Evolutionary conservation across 2,329 filamentous ascomycete species (phyloP), one percentile per base, ranked within the genome.

Genomic region (Pseudocercospora macadamiae): DNA sequence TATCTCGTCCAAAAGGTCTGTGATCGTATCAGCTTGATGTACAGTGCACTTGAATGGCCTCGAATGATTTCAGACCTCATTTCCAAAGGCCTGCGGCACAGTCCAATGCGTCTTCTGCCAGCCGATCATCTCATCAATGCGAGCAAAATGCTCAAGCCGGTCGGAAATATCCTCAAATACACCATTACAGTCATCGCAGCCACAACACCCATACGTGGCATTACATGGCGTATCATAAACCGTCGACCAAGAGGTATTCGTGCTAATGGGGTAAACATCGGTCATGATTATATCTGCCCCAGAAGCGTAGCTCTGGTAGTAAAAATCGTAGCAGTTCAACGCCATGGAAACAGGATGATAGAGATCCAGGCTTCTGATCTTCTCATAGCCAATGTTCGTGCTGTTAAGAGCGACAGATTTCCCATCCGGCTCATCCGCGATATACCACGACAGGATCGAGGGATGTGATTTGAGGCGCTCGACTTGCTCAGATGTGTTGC

Each of bases 321-420:
- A 80, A 70, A 84, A 86, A 71, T 87, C 80, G 58, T 80, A 77
- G 75, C 85, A 87, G 73, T 87, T 87, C 30, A 87, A 78, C 2
- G 80, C 81, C 3, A 86, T 73, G 1, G 81, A 81, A 2, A 85
- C 78, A 0, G 84, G 84, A 70, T 87, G 85, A 70, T 86, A 87
- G 0, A 80, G 81, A 69, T 87, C 85, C 0, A 86, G 69, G 0
- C 67, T 57, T 55, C 75, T 74, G 66, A 86, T 79, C 4, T 75
- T 68, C 21, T 76, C 66, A 63, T 80, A 78, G 0, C 78, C 75
- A 19, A 73, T 63, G 0, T 61, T 53, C 0, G 82, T 77, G 0
- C 76, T 75, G 59, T 80, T 74, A 53, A 85, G 77, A 3, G 83
- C 79, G 61, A 85, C 77, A 55, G 81, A 77, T 67, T 78, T 77